A percentile compares a stretch with the other conserved stretches of the same genome.
phyloP scores from a whole-genome alignment of 164 flowering plant genomes.

The Pachysandra terminalis region DNA sequence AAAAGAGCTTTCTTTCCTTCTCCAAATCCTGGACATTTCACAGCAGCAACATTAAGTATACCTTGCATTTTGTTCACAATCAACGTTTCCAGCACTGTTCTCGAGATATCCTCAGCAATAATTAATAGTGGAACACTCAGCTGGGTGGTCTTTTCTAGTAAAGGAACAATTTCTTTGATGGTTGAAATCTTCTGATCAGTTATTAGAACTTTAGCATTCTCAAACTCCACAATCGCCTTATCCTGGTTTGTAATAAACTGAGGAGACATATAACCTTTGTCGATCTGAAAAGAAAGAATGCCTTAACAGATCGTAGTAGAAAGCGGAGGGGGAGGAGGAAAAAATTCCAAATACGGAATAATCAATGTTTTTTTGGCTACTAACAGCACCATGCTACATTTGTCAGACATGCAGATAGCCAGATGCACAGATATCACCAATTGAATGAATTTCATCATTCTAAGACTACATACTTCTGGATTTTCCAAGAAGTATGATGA shows the following conservation, averaged over 20 bases:
- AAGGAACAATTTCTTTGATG: constrained; percentile 62
- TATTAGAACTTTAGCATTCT: constrained; percentile 74
- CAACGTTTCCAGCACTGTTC: constrained; percentile 59
- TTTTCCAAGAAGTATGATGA: background rate
- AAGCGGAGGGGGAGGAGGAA: background rate
- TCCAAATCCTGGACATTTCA: constrained; percentile 75
- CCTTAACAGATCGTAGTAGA: constrained; percentile 9
- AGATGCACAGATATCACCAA: background rate
- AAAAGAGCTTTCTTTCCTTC: constrained; percentile 80
- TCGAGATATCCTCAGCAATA: constrained; percentile 75
- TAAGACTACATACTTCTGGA: background rate
- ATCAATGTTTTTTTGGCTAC: background rate
- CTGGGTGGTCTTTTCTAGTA: constrained; percentile 80
- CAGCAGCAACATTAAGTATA: constrained; percentile 68
- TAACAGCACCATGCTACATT: background rate
- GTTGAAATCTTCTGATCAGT: constrained; percentile 74
- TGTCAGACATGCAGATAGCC: background rate
- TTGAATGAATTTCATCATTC: background rate
- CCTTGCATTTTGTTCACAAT: constrained; percentile 68
- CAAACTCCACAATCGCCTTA: constrained; percentile 69
- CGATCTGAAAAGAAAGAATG: constrained; percentile 49
- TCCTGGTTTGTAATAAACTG: constrained; percentile 71
- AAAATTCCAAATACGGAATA: background rate
- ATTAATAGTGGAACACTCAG: constrained; percentile 80
- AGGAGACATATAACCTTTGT: constrained; percentile 88